Conservation (phyloP, 805 yeast species). For the Blastobotrys chiropterorum region DNA sequence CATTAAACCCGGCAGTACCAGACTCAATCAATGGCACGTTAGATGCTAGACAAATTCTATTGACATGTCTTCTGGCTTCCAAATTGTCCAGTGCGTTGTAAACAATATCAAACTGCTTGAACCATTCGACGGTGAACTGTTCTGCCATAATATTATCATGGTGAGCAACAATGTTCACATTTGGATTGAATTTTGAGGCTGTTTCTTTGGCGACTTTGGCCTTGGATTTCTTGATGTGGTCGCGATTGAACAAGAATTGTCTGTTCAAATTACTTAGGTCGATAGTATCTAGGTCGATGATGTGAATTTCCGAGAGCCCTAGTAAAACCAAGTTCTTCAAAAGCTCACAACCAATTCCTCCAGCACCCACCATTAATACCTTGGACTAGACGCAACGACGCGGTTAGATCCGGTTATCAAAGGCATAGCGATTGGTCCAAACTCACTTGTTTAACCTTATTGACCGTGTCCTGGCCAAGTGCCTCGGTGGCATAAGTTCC, state of each 20-base stretch:
- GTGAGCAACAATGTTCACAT: conserved; percentile 67
- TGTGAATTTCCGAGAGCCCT: conserved; percentile 68
- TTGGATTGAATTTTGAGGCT: conserved; percentile 62
- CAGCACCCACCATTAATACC: conserved; percentile 86
- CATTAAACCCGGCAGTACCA: conserved; percentile 93
- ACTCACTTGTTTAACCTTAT: neutral
- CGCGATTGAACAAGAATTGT: conserved; percentile 83
- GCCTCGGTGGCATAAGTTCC: neutral
- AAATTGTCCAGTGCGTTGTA: conserved; percentile 92
- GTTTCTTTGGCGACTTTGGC: conserved; percentile 80
- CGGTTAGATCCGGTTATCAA: neutral
- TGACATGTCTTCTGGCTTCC: conserved; percentile 88
- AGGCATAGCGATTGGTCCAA: neutral
- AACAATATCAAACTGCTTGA: conserved; percentile 64
- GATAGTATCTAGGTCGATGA: conserved; percentile 78
- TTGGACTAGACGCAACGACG: conserved; percentile 20
- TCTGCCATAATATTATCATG: conserved; percentile 86
- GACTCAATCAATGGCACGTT: conserved; percentile 78
- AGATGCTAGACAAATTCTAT: conserved; percentile 69
- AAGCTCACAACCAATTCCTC: conserved; percentile 93
- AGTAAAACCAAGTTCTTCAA: conserved; percentile 71
- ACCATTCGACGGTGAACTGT: conserved; percentile 71
- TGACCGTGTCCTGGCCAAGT: neutral
- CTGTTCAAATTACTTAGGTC: conserved; percentile 89
- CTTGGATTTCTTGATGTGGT: conserved; percentile 85